These are phyloP conservation scores for Leersia perrieri DNA, from an alignment of 176 grass and related monocot genomes.

Conservation along the genomic window DNA sequence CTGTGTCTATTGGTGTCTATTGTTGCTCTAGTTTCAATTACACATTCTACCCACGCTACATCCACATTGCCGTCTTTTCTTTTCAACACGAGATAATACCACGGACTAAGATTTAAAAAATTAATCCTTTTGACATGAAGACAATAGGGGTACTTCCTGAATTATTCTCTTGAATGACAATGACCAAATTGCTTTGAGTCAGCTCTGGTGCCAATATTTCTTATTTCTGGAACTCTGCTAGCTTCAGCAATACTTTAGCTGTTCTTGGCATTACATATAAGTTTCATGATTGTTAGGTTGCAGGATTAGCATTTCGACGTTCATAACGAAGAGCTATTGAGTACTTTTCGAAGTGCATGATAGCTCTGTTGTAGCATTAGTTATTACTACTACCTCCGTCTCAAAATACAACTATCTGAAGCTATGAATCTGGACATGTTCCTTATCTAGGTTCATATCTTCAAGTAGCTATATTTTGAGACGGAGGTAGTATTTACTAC, in stretches of 20 bases:
- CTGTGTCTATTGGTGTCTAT: not conserved
- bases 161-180: not conserved
- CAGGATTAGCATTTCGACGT: not conserved
- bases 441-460: too few species aligned
- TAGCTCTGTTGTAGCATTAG: not conserved
- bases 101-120: not conserved
- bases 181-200: not conserved
- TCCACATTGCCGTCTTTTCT: not conserved
- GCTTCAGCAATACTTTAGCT: not conserved
- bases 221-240: not conserved
- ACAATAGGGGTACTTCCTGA: not conserved
- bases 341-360: not conserved
- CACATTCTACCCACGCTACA: too few species aligned
- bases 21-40: not conserved
- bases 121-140: not conserved
- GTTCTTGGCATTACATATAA: not conserved
- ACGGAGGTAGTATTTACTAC: too few species aligned
- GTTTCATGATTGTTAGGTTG: not conserved
- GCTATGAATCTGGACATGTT: too few species aligned
- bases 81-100: not conserved
- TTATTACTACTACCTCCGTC: not conserved
- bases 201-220: not conserved
- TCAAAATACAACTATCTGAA: too few species aligned
- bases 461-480: too few species aligned
- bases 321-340: constrained; percentile 3